These are phyloP conservation scores for Paragyromitra xinjiangensis DNA, from an alignment of 495 filamentous ascomycete species.

Conservation along the genomic window DNA sequence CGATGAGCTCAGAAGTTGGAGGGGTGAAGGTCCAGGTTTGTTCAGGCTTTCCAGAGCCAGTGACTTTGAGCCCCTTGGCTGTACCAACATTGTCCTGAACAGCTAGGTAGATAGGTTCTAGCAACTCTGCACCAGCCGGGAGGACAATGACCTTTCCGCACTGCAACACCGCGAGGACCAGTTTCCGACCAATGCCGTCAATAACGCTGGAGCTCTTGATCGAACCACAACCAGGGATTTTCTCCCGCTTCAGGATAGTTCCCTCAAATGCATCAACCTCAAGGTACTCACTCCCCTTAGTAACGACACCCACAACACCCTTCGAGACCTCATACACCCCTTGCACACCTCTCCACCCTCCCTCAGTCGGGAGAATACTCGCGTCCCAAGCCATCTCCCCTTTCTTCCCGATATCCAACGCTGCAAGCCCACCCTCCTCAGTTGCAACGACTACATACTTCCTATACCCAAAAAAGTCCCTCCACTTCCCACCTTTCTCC, in stretches of 20 bases:
- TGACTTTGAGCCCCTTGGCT: slow-evolving; percentile 69
- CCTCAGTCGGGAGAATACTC: slow-evolving; percentile 66
- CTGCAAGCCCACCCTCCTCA: slow-evolving; percentile 77
- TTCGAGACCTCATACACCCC: slow-evolving; percentile 54
- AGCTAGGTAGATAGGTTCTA: slow-evolving; percentile 62
- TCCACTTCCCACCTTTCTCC: slow-evolving; percentile 63
- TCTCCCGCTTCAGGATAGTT: slow-evolving; percentile 51
- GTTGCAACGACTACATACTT: slow-evolving; percentile 86
- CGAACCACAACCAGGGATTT: slow-evolving; percentile 38
- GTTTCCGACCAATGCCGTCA: slow-evolving; percentile 59
- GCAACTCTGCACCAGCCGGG: slow-evolving; percentile 34
- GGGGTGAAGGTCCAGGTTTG: slow-evolving; percentile 80
- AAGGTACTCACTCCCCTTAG: slow-evolving; percentile 56
- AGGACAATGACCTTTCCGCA: slow-evolving; percentile 46
- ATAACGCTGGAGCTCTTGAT: slow-evolving; percentile 64
- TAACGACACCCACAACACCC: slow-evolving; percentile 58
- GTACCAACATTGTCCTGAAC: slow-evolving; percentile 69
- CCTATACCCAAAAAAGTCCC: slow-evolving; percentile 86
- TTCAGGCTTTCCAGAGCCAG: slow-evolving; percentile 62
- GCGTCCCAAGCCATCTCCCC: slow-evolving; percentile 81
- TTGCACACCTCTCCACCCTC: slow-evolving; percentile 73
- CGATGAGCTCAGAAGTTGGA: slow-evolving; percentile 71
- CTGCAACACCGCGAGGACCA: slow-evolving; percentile 48
- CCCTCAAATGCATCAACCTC: slow-evolving; percentile 59
- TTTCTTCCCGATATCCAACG: slow-evolving; percentile 77